Evolutionary conservation across 768 basidiomycete species (phyloP).

Genomic region (Clitopilus hobsonii): DNA sequence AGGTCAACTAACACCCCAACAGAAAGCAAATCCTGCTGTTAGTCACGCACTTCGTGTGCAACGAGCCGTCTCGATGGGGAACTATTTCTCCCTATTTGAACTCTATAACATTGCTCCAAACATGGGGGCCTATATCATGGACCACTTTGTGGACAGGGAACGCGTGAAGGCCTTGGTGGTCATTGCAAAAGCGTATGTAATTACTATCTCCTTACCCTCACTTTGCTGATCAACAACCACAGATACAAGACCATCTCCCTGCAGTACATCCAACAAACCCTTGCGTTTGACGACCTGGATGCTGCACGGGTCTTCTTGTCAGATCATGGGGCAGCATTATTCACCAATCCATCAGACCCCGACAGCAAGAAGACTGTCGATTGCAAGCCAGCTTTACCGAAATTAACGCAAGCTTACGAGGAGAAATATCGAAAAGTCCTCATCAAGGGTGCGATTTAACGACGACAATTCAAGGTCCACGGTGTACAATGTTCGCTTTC

Average conservation of each 20-base stretch:
- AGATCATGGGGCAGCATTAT: slow-evolving; percentile 63
- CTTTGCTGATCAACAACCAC: not conserved
- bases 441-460: slow-evolving; percentile 88
- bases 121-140: slow-evolving; percentile 99
- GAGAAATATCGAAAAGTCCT: slow-evolving; percentile 82
- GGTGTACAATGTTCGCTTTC: slow-evolving; percentile 12
- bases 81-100: slow-evolving; percentile 90
- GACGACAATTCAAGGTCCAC: slow-evolving; percentile 1
- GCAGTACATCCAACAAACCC: slow-evolving; percentile 70
- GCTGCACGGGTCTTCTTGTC: slow-evolving; percentile 66
- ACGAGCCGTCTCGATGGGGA: slow-evolving; percentile 84
- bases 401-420: slow-evolving; percentile 63
- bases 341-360: slow-evolving; percentile 55
- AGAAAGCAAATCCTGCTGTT: slow-evolving; percentile 78
- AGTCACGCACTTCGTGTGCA: slow-evolving; percentile 89
- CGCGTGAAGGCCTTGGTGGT: slow-evolving; percentile 79
- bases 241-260: slow-evolving; percentile 85
- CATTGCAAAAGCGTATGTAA: slow-evolving; percentile 88
- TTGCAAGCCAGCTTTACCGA: slow-evolving; percentile 56
- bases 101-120: slow-evolving; percentile 83
- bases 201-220: not conserved
- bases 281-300: slow-evolving; percentile 72
- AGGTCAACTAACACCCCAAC: slow-evolving; percentile 93
- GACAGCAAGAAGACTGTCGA: slow-evolving; percentile 67
- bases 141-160: slow-evolving; percentile 94